phyloP scores from a whole-genome alignment of 257 asterid genomes.

The Jacaranda copaia region DNA sequence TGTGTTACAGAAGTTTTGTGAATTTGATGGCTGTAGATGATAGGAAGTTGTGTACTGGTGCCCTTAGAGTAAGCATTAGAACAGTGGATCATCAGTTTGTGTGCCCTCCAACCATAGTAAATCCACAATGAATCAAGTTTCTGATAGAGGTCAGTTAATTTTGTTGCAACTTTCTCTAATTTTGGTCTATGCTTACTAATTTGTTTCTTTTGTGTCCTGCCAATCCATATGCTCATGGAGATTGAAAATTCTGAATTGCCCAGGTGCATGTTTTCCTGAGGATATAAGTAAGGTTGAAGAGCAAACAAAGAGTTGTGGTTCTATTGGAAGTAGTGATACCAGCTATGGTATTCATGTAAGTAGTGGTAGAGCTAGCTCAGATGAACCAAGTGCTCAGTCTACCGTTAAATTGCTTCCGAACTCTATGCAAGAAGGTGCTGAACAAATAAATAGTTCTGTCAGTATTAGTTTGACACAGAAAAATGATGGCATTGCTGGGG shows the following conservation, averaged over 20 bases:
- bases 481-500: slow-evolving; percentile 24
- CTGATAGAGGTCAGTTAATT: slow-evolving; percentile 28
- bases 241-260: background rate
- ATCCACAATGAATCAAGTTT: slow-evolving; percentile 29
- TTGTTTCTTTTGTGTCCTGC: slow-evolving; percentile 3
- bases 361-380: slow-evolving; percentile 17
- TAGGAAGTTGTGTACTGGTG: background rate
- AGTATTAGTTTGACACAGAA: slow-evolving; percentile 23
- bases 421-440: slow-evolving; percentile 33
- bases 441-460: slow-evolving; percentile 12
- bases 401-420: slow-evolving; percentile 18
- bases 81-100: background rate
- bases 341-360: slow-evolving; percentile 6
- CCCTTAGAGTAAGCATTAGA: background rate
- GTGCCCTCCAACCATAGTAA: background rate
- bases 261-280: slow-evolving; percentile 33
- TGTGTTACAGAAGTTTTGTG: background rate
- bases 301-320: slow-evolving; percentile 31
- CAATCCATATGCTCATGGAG: slow-evolving; percentile 3
- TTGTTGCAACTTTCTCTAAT: slow-evolving; percentile 8
- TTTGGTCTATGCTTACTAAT: background rate
- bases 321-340: slow-evolving; percentile 4
- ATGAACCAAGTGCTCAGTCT: slow-evolving; percentile 26
- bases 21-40: slow-evolving; percentile 11
- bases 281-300: slow-evolving; percentile 26